These are phyloP conservation scores for Inga oerstediana DNA, from an alignment of 306 rosid genomes.

Conservation along the genomic window DNA sequence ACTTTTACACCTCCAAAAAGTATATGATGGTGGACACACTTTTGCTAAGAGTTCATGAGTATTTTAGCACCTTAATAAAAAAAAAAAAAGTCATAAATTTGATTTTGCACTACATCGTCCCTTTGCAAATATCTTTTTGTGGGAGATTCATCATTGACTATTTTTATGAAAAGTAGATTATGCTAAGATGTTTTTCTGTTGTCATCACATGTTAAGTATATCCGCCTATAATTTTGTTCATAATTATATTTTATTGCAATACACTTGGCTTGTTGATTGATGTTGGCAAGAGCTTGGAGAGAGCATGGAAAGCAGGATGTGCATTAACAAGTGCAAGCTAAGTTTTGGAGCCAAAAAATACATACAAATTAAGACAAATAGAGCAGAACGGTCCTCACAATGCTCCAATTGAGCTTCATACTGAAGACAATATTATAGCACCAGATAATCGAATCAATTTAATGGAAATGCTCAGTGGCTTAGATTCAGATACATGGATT, in stretches of 20 bases:
- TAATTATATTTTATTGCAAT: too few relatives aligned
- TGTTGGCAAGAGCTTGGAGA: background rate
- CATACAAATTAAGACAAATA: background rate
- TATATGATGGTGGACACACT: too few relatives aligned
- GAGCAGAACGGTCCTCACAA: background rate
- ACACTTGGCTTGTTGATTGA: background rate
- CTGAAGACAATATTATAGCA: background rate
- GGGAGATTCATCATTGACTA: too few relatives aligned
- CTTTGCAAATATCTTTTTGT: too few relatives aligned
- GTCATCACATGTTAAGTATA: background rate
- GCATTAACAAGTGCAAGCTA: background rate
- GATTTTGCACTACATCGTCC: background rate
- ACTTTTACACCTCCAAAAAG: too few relatives aligned
- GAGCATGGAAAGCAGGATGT: background rate
- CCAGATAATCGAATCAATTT: background rate
- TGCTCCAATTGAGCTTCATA: background rate
- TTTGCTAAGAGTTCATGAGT: too few relatives aligned
- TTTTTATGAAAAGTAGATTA: too few relatives aligned
- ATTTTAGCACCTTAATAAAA: too few relatives aligned
- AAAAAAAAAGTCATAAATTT: too few relatives aligned
- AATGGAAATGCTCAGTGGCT: background rate
- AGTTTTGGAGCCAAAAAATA: background rate
- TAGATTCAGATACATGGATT: background rate
- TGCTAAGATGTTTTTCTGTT: too few relatives aligned
- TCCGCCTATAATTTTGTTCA: background rate